Base-by-base conservation (phyloP, 805 yeast species). In the Schizosaccharomyces osmophilus region DNA sequence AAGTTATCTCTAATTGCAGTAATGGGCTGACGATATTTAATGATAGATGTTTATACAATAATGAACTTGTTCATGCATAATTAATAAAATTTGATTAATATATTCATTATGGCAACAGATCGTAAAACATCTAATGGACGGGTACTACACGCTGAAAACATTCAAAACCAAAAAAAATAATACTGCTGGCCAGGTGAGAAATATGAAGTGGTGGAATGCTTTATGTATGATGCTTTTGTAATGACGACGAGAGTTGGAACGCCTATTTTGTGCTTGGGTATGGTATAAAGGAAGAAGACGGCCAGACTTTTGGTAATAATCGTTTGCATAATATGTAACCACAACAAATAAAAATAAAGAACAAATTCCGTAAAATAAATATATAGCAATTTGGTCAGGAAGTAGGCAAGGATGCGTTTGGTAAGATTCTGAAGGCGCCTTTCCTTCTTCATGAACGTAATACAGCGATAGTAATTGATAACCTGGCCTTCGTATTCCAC, bases 401-500 rank as follows among this genome's bases (percentile, higher is more conserved):
- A 65, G 60, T 55, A 65, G 26, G 62, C 68, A 69, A n/a, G 68
- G 68, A 59, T 63, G 61, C 11, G 68, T 62, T 57, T 63, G 64
- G 36, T 41, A 55, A 3, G 66, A 54, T 22, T 45, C 36, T 36
- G 42, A 24, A 55, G 43, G 45, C 58, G 48, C 1, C 63, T 29
- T 31, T 2, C 62, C 6, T 15, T 55, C 45, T 8, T 62, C 65
- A 48, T 62, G 66, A 66, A 66, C 63, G 22, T 51, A 51, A 29
- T 24, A 24, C 24, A 93, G 74, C 0, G 95, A 81, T 5, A 93
- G 71, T 60, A 93, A 70, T 69, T 93, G 96, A 57, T 88, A 79
- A 0, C 95, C 97, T 0, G 99, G 99, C 61, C 76, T 75, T 61
- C 75, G 72, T 36, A 93, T 82, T 0, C 97, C 97, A 82, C 87